Evolutionary conservation across 2,329 filamentous ascomycete genomes (phyloP).

Genomic region (Sporothrix variecibatus): DNA sequence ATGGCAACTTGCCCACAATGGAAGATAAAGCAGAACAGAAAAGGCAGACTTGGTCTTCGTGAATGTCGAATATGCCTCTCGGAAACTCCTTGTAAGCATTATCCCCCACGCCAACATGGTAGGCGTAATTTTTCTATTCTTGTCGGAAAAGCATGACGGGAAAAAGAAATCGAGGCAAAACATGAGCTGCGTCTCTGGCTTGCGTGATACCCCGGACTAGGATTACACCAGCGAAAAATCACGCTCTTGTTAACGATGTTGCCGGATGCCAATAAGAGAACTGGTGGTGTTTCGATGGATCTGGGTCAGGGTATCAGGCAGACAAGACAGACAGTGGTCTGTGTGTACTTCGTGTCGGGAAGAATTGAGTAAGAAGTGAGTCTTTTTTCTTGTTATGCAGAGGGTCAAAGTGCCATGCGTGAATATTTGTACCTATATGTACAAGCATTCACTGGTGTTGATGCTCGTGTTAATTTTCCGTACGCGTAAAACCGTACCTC

Average conservation of each 20-base stretch:
- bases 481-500: not conserved
- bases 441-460: not conserved
- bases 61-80: not conserved
- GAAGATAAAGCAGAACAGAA: not conserved
- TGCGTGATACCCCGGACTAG: conserved; percentile 5
- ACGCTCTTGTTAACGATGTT: not conserved
- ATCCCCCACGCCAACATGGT: not conserved
- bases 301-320: not conserved
- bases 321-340: not conserved
- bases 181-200: conserved; percentile 1
- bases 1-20: not conserved
- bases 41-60: no score
- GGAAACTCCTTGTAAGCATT: not conserved
- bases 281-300: not conserved
- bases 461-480: not conserved
- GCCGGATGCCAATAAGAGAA: not conserved
- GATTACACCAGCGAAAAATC: not conserved
- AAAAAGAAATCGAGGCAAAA: not conserved
- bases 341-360: not conserved
- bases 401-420: not conserved
- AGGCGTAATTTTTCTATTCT: not conserved
- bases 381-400: not conserved
- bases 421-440: not conserved
- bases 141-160: not conserved
- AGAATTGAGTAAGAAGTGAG: no score